Evolutionary conservation across 768 basidiomycete genomes (phyloP).

Genomic region (Collybiopsis luxurians): DNA sequence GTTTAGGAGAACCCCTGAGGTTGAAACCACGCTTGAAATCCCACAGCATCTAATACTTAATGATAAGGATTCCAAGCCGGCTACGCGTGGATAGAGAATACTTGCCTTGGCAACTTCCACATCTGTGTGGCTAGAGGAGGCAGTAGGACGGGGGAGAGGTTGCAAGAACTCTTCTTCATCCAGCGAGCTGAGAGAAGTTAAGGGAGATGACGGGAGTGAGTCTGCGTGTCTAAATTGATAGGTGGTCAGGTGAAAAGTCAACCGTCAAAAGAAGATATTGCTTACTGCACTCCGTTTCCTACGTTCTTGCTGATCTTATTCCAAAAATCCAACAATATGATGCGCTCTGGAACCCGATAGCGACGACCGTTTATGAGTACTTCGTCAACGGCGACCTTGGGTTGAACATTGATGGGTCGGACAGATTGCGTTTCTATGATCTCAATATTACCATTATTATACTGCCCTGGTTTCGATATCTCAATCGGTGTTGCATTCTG

Average conservation of each 20-base stretch:
- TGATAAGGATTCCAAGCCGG: slow-evolving; percentile 4
- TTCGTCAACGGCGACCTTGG: slow-evolving; percentile 69
- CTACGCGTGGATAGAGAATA: background rate
- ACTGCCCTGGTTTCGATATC: slow-evolving; percentile 66
- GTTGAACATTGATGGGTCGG: slow-evolving; percentile 29
- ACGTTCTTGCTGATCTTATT: slow-evolving; percentile 60
- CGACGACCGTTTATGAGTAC: slow-evolving; percentile 85
- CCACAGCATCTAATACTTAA: slow-evolving; percentile 35
- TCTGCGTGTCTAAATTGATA: slow-evolving; percentile 22
- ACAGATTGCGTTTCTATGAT: slow-evolving; percentile 59
- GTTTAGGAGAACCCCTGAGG: background rate
- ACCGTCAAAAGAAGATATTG: background rate
- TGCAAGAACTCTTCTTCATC: slow-evolving; percentile 67
- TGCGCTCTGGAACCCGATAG: slow-evolving; percentile 89
- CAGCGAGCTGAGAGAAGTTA: slow-evolving; percentile 72
- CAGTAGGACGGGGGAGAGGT: slow-evolving; percentile 22
- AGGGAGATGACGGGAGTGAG: slow-evolving; percentile 65
- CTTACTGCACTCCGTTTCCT: slow-evolving; percentile 27
- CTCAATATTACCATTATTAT: slow-evolving; percentile 92
- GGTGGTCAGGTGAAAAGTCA: background rate
- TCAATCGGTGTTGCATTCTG: slow-evolving; percentile 66
- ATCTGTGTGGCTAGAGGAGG: slow-evolving; percentile 37
- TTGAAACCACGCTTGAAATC: slow-evolving; percentile 25
- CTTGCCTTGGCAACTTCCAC: slow-evolving; percentile 59
- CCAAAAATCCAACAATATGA: slow-evolving; percentile 96